Evolutionary conservation across 1,139 yeast species (phyloP), one percentile per base, ranked within the genome.

Genomic region (Geotrichum bryndzae): DNA sequence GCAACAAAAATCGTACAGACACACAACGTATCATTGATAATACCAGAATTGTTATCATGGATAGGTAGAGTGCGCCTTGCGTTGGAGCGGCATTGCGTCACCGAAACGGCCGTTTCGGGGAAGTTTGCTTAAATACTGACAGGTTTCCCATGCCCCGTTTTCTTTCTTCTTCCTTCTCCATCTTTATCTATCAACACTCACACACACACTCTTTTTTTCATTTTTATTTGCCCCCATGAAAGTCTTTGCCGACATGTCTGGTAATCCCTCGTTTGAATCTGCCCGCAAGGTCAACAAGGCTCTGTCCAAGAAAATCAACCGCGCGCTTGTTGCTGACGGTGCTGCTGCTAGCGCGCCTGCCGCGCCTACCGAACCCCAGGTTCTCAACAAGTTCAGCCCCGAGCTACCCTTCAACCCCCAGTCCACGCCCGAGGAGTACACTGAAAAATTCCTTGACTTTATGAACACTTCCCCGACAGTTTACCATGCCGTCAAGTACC

Each of bases 391-490:
- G 52, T 57, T 51, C 33, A 62, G 64, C 48, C 58, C 61, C 25
- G 50, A 27, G 6, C 62, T 59, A 18, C 62, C 64, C 11, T 54
- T 48, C 59, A 60, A 59, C 57, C 62, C 64, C 56, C 55, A 54
- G 29, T 57, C 54, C 18, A 56, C 61, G 13, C 64, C 64, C 13
- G 57, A 57, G 18, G 57, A 68, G 41, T 70, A 73, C 63, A 73
- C 78, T 13, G 61, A 66, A 45, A 86, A 84, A 63, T 91, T 92
- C 73, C 80, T 92, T 64, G 84, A 86, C 66, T 94, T 89, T 73
- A 87, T 92, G 71, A 89, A 90, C 75, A 81, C 80, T 2, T 85
- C 96, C 2, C 98, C 97, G 51, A 90, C 98, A 0, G 96, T 96
- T 0, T 94, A 87, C 74, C 98, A 94, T 74, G 96, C 92, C 2